Evolutionary conservation across 805 yeast genomes (phyloP).

Genomic region (Maudiozyma serrabonitensis): DNA sequence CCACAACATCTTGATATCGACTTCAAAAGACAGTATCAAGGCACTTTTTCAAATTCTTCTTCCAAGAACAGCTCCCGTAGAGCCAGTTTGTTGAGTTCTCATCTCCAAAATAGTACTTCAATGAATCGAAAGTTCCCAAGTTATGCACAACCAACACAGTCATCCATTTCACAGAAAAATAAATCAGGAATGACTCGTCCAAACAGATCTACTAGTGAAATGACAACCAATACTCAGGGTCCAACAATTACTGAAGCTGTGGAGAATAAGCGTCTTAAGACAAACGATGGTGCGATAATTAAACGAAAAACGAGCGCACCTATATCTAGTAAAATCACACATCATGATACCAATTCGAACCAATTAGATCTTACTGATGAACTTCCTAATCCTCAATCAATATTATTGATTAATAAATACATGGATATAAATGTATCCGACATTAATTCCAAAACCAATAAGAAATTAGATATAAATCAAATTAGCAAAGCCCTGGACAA

Average conservation of each 20-base stretch:
- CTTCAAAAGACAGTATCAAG: conserved; percentile 8
- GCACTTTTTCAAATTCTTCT: conserved; percentile 5
- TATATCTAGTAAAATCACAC: conserved; percentile 1
- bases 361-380: conserved; percentile 26
- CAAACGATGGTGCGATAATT: not conserved
- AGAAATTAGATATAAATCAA: not conserved
- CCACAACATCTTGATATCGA: conserved; percentile 32
- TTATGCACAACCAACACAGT: conserved; percentile 26
- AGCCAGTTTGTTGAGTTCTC: conserved; percentile 19
- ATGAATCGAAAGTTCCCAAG: conserved; percentile 18
- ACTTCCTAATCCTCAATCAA: conserved; percentile 15
- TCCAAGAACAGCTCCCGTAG: conserved; percentile 37
- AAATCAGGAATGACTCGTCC: not conserved
- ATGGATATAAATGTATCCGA: conserved; percentile 3
- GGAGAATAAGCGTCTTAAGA: conserved; percentile 4
- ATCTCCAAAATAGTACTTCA: conserved; percentile 2
- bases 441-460: not conserved
- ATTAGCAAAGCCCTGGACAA: not conserved
- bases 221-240: conserved; percentile 3
- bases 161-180: conserved; percentile 6
- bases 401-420: conserved; percentile 21
- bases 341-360: not conserved
- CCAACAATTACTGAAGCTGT: not conserved
- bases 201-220: conserved; percentile 22
- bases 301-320: conserved; percentile 23